Conservation (phyloP, 352 stramenopile species). For the Globisporangium viniferum region DNA sequence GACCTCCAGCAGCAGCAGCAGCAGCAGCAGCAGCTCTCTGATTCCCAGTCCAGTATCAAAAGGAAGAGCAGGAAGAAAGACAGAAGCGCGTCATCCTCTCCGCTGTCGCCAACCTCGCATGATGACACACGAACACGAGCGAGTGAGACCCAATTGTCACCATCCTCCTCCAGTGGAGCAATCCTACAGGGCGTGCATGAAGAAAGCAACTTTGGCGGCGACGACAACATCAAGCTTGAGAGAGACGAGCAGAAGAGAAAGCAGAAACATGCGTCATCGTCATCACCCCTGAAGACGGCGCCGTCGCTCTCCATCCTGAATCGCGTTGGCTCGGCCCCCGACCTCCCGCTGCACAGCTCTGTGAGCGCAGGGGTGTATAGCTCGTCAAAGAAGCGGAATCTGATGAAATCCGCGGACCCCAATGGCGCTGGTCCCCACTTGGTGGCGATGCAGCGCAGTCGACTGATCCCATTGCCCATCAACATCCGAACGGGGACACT, state of each 20-base stretch:
- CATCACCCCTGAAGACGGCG: not conserved
- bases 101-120: not conserved
- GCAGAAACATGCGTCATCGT: not conserved
- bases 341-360: slow-evolving; percentile 55
- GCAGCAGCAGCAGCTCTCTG: not conserved
- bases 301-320: slow-evolving; percentile 42
- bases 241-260: not conserved
- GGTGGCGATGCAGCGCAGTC: slow-evolving; percentile 44
- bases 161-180: not conserved
- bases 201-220: slow-evolving; percentile 8
- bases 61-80: slow-evolving; percentile 13
- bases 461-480: slow-evolving; percentile 54
- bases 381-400: slow-evolving; percentile 60
- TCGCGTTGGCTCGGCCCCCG: slow-evolving; percentile 55
- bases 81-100: not conserved
- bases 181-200: slow-evolving; percentile 10
- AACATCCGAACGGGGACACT: slow-evolving; percentile 39
- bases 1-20: too few relatives aligned
- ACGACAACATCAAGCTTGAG: slow-evolving; percentile 6
- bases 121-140: not conserved
- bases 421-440: slow-evolving; percentile 37
- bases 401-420: slow-evolving; percentile 20
- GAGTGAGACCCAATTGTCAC: not conserved
- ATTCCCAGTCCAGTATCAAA: not conserved
- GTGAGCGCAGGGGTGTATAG: slow-evolving; percentile 53